Base-by-base conservation (phyloP, 192 early-diverging fungal species). In the Coemansia furcata region DNA sequence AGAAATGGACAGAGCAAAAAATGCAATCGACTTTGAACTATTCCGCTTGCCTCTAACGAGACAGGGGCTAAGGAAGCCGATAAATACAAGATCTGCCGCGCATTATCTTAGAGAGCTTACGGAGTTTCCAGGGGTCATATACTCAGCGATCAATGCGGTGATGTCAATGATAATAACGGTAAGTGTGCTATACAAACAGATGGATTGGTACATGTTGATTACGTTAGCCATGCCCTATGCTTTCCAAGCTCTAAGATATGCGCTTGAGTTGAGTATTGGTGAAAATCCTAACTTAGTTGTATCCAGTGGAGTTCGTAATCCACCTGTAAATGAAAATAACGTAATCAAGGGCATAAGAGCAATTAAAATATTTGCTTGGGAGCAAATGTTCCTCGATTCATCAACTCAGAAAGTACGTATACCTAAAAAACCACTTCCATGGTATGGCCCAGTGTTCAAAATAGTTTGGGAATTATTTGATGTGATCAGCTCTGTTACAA, bases 281-380 rank as follows among this genome's bases (percentile, higher is more conserved):
- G 10, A 14, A 1, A 10, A 21, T 0, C n/a, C 26, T 33, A 11
- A 60, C 33, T 69, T 69, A 63, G 50, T 30, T 8, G 5, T 12
- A 23, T 3, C 50, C 3, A 14, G 6, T 30, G 30, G 10, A n/a
- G 44, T 26, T 30, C 8, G 30, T 6, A 2, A 26, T 11, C 23
- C 75, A 26, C 23, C 23, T 26, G 23, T 26, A 26, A 26, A 26
- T 26, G 23, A 26, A 15, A 7, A 55, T 12, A 60, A 69, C 15
- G 69, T 80, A 10, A 37, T 21, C 7, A 5, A 52, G 0, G 64
- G 40, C 19, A 80, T 75, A 10, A 71, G 62, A 21, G 59, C 73
- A 6, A 68, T 80, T 4, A 80, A 75, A 60, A 30, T 80, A 37
- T 75, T 71, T 64, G 69, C 73, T 7, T 80, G 78, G 78, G 78